These are phyloP conservation scores for Microdochium trichocladiopsis DNA, from an alignment of 2,329 filamentous ascomycete genomes.

Conservation along the genomic window DNA sequence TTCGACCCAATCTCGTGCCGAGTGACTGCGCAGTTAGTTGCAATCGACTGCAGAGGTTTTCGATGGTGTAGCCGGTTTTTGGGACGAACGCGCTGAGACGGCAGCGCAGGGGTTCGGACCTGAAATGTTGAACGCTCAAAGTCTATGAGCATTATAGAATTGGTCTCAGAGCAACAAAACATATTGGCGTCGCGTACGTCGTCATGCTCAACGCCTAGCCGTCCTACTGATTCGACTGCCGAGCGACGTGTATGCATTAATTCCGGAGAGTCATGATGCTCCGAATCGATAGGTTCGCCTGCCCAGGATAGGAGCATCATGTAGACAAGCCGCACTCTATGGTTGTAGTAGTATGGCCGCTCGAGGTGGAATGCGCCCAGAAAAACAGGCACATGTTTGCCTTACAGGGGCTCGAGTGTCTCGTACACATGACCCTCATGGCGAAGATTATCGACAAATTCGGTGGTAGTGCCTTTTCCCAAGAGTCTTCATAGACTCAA, in stretches of 20 bases:
- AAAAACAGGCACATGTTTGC: conserved; percentile 26
- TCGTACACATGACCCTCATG: conserved; percentile 27
- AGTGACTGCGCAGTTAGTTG: too few species aligned
- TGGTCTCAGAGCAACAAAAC: conserved; percentile 13
- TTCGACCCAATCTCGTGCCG: too few species aligned
- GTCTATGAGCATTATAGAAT: conserved; percentile 20
- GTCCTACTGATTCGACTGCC: conserved; percentile 13
- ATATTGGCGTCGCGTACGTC: conserved; percentile 18
- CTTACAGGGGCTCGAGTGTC: conserved; percentile 24
- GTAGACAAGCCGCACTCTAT: conserved; percentile 21
- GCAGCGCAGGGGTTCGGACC: too few species aligned
- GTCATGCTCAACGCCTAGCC: conserved; percentile 14
- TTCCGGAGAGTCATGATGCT: not conserved
- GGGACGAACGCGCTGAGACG: too few species aligned
- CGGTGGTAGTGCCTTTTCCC: conserved; percentile 28
- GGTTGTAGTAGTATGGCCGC: conserved; percentile 24
- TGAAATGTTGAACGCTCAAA: conserved; percentile 20
- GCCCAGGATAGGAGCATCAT: conserved; percentile 27
- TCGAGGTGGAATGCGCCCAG: conserved; percentile 28
- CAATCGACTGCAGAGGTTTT: too few species aligned
- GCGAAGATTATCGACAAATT: conserved; percentile 23
- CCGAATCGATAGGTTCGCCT: conserved; percentile 10
- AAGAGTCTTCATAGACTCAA: too few species aligned
- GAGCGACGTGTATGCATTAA: conserved; percentile 2
- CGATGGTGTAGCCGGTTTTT: too few species aligned